Conservation (phyloP, 2,329 filamentous ascomycete species). For the Nemania sp. region DNA sequence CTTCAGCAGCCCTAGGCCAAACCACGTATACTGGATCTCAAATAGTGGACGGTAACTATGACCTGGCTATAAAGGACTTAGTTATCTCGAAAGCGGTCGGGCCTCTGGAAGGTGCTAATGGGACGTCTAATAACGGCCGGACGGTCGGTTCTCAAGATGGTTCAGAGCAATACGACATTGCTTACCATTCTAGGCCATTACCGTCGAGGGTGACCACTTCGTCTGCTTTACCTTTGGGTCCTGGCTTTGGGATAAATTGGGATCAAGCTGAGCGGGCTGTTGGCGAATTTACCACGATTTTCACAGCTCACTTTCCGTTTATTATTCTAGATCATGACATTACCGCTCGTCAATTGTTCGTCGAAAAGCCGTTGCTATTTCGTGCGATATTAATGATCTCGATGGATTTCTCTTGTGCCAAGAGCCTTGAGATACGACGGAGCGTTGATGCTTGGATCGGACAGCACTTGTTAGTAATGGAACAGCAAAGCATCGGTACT, state of each 20-base stretch:
- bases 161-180: not conserved
- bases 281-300: constrained; percentile 39
- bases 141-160: not conserved
- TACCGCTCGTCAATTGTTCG: constrained; percentile 38
- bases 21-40: too few relatives aligned
- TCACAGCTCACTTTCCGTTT: constrained; percentile 45
- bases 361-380: constrained; percentile 45
- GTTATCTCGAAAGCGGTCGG: too few relatives aligned
- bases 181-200: not conserved
- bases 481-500: constrained; percentile 47
- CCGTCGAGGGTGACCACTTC: not conserved
- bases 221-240: constrained; percentile 10
- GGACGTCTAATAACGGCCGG: not conserved
- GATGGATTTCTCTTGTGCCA: constrained; percentile 37
- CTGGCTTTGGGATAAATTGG: constrained; percentile 46
- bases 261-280: constrained; percentile 43
- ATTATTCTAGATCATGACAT: constrained; percentile 38
- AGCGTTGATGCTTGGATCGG: constrained; percentile 48
- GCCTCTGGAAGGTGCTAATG: too few relatives aligned
- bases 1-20: too few relatives aligned
- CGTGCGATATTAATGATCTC: constrained; percentile 45
- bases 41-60: not conserved
- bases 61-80: too few relatives aligned
- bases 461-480: constrained; percentile 46
- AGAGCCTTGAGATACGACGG: constrained; percentile 45